Evolutionary conservation across 2,329 filamentous ascomycete species (phyloP), one percentile per base, ranked within the genome.

Genomic region (Arthroderma sp.): DNA sequence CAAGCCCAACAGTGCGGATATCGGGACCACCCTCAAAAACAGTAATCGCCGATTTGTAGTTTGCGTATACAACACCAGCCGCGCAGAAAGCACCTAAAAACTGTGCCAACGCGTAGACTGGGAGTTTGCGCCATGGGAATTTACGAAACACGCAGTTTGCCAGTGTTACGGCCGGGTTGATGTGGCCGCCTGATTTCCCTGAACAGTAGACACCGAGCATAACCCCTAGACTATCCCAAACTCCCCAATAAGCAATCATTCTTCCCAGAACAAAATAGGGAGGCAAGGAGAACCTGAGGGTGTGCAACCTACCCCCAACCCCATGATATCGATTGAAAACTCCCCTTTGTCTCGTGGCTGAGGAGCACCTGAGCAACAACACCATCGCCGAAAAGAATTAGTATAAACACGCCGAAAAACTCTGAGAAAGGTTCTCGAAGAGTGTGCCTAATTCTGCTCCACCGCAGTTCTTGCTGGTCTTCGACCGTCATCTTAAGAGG

Each of bases 91-190:
- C 81, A 3, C 82, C 82, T 0, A 85, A 69, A 4, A 80, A 53
- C 56, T 85, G 81, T 0, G 80, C 75, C 1, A 79, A 45, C 33
- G 75, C 66, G 60, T 85, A 85, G n/a, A 80, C 61, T 1, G 80
- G 81, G 49, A 84, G 77, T 34, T 81, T 77, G 38, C 75, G 71
- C 77, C 80, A 84, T 4, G 81, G 79, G 29, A 83, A 72, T 44
- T 75, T 73, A 44, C 81, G 77, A 59, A 74, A 82, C 40, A 85
- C 61, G 55, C 81, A 84, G 61, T 79, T 81, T 48, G 74, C 71
- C 29, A 85, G 70, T 1, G 81, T 84, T 10, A 85, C 74, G n/a
- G 79, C 81, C 0, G 81, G 78, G 55, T 81, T 81, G 52, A 85
- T 67, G 55, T 83, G 81, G 1, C 74, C 78, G 5, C 80, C 81